Evolutionary conservation across 2,329 filamentous ascomycete genomes (phyloP), one percentile per base, ranked within the genome.

Genomic region (Teratosphaeria gauchensis): DNA sequence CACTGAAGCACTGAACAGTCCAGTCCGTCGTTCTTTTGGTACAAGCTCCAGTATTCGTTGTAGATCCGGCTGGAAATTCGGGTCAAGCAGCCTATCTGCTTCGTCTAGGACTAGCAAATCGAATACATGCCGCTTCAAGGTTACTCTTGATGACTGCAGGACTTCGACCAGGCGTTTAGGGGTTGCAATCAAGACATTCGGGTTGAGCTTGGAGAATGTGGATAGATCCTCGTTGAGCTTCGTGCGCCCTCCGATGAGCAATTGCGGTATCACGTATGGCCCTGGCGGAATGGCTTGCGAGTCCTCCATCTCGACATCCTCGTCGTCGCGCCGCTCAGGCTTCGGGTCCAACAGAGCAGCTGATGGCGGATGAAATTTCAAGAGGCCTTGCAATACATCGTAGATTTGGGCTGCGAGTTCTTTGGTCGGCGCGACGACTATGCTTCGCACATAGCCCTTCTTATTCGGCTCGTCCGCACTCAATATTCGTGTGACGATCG

Each of bases 1-100:
- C n/a, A 99, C 89, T 68, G 89, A 95, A 12, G 94, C 94, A 69
- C 90, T 96, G 75, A 97, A 99, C 0, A 99, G 77, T 0, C 94
- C 94, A 0, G 94, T 99, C 54, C 94, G 83, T 56, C 94, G 82
- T 72, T 99, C 94, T 71, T 99, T 99, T 0, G 94, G 94, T 5
- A 99, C 76, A 16, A 88, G 83, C 0, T 84, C 84, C 24, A 99
- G 77, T 48, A 97, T 96, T 58, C 85, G 89, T 65, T 94, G 90
- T 31, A 99, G 75, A 65, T 96, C 91, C 58, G 89, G 86, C 72
- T 95, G 94, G 75, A 99, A 97, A 5, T 95, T 94, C 24, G 97
- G 81, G 74, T 99, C 94, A 11, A 99, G 79, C 30, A 99, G 77
- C 60, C 94, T 83, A 73, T 99, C 94, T 55, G 92, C 94, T 76